Base-by-base conservation (phyloP, 2,329 filamentous ascomycete species). In the Pseudocercospora pini-densiflorae region DNA sequence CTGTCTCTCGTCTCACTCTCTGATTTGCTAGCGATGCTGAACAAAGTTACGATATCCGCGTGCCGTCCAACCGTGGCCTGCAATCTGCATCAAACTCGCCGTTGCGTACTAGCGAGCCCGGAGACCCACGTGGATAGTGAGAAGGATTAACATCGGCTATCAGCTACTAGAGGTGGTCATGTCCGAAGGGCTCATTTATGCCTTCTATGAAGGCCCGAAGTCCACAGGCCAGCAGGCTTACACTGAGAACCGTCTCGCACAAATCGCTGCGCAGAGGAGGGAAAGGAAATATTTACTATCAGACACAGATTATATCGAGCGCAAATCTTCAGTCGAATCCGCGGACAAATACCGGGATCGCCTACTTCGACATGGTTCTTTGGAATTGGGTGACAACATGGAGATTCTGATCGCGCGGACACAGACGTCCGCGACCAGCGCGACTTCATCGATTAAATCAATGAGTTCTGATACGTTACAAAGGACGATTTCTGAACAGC, bases 141-240 rank as follows among this genome's bases (percentile, higher is more conserved):
- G 47, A 62, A 58, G 65, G 65, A 49, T 49, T 57, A 57, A 63
- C 51, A 58, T 61, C 61, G 65, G 65, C 33, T 59, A 59, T 57
- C 29, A 49, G 45, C 53, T 23, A 14, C 58, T 19, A 59, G 60
- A 64, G 31, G 69, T 57, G 31, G 27, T 16, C 57, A 67, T 63
- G 63, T 60, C 59, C 29, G 63, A 62, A 55, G 63, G 67, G 12
- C 54, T 68, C 40, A 63, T 71, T 58, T 73, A 68, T 63, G 69
- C 68, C 59, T 66, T 66, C 51, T 70, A 72, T 61, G 27, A 63
- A 12, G 60, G 47, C 61, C 64, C 71, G n/a, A 62, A 62, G n/a
- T 71, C 73, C 19, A 45, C 57, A 23, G 69, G 51, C 45, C 72
- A 70, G 59, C 53, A 64, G 36, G 55, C 59, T 33, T 72, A 64